Evolutionary conservation across 768 basidiomycete species (phyloP).

Genomic region (Suillus subluteus): DNA sequence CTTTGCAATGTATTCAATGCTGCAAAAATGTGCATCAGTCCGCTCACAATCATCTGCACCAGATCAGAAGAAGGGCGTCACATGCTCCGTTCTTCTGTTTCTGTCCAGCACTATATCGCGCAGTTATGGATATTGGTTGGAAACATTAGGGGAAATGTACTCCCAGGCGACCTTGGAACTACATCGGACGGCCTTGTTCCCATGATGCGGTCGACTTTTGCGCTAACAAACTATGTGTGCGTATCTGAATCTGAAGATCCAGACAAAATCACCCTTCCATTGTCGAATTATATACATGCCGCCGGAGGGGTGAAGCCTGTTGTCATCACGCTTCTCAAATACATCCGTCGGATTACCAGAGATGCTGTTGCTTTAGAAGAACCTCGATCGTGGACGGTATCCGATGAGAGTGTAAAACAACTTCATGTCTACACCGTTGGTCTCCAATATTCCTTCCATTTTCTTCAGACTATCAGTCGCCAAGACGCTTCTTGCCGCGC

Average conservation of each 20-base stretch:
- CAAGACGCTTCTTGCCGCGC: not conserved
- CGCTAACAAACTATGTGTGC: not conserved
- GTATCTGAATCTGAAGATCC: not conserved
- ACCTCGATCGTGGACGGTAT: not conserved
- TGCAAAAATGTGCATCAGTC: not conserved
- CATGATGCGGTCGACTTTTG: not conserved
- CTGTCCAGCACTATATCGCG: not conserved
- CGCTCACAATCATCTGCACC: not conserved
- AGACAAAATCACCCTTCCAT: not conserved
- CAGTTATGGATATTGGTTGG: constrained; percentile 1
- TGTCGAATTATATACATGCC: not conserved
- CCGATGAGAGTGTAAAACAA: not conserved
- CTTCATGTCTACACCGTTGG: not conserved
- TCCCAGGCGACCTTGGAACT: not conserved
- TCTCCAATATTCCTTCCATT: not conserved
- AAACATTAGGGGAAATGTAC: not conserved
- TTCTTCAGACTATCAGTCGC: not conserved
- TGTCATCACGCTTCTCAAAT: not conserved
- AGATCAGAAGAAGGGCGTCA: not conserved
- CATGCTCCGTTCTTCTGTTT: not conserved
- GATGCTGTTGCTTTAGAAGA: not conserved
- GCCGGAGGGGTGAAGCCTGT: constrained; percentile 3
- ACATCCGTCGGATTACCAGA: not conserved
- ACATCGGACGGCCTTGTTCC: not conserved
- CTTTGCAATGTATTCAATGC: not conserved